A percentile compares a stretch with the other conserved stretches of the same genome.
Evolutionary conservation across 78 protist genomes (phyloP).

Genomic region (Dictyostelium brefeldianum): DNA sequence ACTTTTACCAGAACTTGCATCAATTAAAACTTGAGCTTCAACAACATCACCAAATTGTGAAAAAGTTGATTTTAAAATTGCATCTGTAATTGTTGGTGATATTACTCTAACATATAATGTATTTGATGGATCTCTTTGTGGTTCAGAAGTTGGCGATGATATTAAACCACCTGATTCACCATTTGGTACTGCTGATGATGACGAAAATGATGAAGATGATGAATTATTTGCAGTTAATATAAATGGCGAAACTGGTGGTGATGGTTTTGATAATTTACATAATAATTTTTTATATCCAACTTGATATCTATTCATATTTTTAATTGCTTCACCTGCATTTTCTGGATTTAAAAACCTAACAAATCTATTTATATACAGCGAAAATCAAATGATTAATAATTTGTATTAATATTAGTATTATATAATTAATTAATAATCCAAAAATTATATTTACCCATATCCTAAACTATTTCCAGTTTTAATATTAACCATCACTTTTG

Average conservation of each 20-base stretch:
- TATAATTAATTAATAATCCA: not conserved
- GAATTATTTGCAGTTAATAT: not conserved
- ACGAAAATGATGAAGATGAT: not conserved
- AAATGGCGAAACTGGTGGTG: constrained; percentile 9
- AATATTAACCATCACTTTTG: constrained; percentile 65
- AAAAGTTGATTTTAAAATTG: constrained; percentile 22
- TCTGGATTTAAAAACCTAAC: constrained; percentile 55
- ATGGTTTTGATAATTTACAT: constrained; percentile 65
- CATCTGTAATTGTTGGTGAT: constrained; percentile 67
- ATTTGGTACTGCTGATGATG: not conserved
- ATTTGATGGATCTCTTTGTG: constrained; percentile 18
- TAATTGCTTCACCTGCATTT: constrained; percentile 50
- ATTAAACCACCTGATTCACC: not conserved
- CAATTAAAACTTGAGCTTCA: constrained; percentile 43
- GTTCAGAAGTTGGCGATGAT: not conserved
- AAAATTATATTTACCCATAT: constrained; percentile 31
- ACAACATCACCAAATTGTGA: constrained; percentile 50
- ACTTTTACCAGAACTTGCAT: constrained; percentile 31
- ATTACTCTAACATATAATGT: constrained; percentile 41
- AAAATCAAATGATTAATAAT: not conserved
- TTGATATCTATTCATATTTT: constrained; percentile 56
- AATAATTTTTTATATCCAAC: constrained; percentile 41
- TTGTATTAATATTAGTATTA: not conserved
- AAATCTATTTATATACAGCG: not conserved
- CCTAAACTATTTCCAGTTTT: constrained; percentile 67